Conservation (phyloP, 352 stramenopile species). For the Phytophthora parvispora region DNA sequence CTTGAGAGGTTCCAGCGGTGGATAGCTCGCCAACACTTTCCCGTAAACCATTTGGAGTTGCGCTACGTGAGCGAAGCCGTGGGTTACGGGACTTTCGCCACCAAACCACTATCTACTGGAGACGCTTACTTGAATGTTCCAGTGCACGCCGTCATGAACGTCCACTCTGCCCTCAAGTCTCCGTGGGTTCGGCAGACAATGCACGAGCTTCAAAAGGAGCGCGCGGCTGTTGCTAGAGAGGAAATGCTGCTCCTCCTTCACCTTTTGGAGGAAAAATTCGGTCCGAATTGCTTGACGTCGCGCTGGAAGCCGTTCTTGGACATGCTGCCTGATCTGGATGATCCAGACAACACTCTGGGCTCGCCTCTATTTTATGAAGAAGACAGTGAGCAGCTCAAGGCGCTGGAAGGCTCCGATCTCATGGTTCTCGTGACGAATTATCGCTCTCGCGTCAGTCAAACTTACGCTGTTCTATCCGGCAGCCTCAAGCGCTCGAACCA, state of each 20-base stretch:
- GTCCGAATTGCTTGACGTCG: slow-evolving; percentile 44
- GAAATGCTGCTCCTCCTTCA: slow-evolving; percentile 76
- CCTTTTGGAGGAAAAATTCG: slow-evolving; percentile 87
- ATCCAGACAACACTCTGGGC: slow-evolving; percentile 7
- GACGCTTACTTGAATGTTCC: slow-evolving; percentile 91
- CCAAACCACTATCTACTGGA: slow-evolving; percentile 52
- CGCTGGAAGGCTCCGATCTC: slow-evolving; percentile 60
- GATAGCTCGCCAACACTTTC: slow-evolving; percentile 46
- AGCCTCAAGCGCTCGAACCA: neutral
- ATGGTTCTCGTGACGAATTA: slow-evolving; percentile 49
- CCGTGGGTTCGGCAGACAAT: slow-evolving; percentile 49
- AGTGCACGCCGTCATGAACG: slow-evolving; percentile 72
- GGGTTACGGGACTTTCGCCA: slow-evolving; percentile 77
- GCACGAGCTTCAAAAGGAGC: slow-evolving; percentile 12
- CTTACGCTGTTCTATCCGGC: slow-evolving; percentile 15
- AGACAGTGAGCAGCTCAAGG: slow-evolving; percentile 56
- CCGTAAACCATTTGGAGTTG: slow-evolving; percentile 67
- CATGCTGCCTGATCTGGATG: slow-evolving; percentile 65
- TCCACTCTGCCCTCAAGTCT: slow-evolving; percentile 61
- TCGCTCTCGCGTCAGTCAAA: slow-evolving; percentile 27
- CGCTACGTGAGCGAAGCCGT: slow-evolving; percentile 57
- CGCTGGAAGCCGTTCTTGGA: slow-evolving; percentile 91
- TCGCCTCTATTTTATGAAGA: slow-evolving; percentile 69
- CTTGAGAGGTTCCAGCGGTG: slow-evolving; percentile 55
- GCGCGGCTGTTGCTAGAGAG: slow-evolving; percentile 41